Conservation (phyloP, 371 early-diverging fungal genomes). For the Vittaforma corneae region DNA sequence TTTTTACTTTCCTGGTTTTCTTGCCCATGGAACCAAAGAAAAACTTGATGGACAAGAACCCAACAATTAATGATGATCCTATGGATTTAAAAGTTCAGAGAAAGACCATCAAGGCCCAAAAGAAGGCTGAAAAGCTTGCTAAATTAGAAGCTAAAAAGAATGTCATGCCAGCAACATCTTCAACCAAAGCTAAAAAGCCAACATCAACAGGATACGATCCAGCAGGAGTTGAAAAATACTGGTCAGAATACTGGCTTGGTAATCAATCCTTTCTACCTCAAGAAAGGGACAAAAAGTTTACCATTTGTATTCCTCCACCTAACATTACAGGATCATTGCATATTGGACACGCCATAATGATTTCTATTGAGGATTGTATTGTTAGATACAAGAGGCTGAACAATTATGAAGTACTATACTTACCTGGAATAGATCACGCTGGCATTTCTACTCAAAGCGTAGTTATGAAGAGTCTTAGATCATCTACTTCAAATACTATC, state of each 20-base stretch:
- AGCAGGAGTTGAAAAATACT: slow-evolving; percentile 76
- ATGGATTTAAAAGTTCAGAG: slow-evolving; percentile 41
- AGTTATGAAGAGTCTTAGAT: slow-evolving; percentile 83
- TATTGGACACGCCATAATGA: slow-evolving; percentile 88
- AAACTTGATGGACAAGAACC: too few relatives aligned
- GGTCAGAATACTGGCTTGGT: slow-evolving; percentile 89
- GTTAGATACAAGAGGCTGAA: slow-evolving; percentile 88
- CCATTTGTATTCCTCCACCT: slow-evolving; percentile 90
- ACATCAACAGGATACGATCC: slow-evolving; percentile 67
- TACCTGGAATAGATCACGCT: slow-evolving; percentile 97
- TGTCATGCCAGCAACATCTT: background rate
- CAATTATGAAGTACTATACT: slow-evolving; percentile 79
- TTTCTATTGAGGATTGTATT: slow-evolving; percentile 85
- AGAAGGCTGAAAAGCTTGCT: slow-evolving; percentile 74
- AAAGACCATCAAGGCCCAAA: slow-evolving; percentile 69
- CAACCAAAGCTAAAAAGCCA: slow-evolving; percentile 3
- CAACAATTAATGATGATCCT: too few relatives aligned
- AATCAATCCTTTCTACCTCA: slow-evolving; percentile 78
- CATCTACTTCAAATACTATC: slow-evolving; percentile 61
- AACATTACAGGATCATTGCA: slow-evolving; percentile 96
- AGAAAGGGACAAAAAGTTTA: slow-evolving; percentile 65
- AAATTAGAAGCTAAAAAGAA: slow-evolving; percentile 61
- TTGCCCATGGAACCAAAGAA: too few relatives aligned
- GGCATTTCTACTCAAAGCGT: slow-evolving; percentile 96
- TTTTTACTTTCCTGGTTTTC: too few relatives aligned